Evolutionary conservation across 495 filamentous ascomycete species (phyloP).

Genomic region (Usnea hakonensis): DNA sequence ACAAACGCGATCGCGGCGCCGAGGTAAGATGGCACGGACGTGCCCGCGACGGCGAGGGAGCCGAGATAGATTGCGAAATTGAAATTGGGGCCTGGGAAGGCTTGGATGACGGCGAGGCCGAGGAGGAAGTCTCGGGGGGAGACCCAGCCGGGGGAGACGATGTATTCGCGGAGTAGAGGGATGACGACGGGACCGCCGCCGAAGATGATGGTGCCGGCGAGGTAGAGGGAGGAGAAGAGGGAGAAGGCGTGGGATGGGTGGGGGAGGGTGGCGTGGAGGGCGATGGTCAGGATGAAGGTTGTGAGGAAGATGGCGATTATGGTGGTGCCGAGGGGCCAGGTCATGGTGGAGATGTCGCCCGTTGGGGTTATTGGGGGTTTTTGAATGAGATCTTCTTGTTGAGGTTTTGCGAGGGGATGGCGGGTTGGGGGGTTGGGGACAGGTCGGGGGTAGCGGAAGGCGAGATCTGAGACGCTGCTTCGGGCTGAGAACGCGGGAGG

Average conservation of each 20-base stretch:
- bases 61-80: slow-evolving; percentile 81
- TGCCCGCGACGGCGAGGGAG: slow-evolving; percentile 43
- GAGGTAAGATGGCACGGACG: slow-evolving; percentile 34
- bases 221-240: slow-evolving; percentile 74
- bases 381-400: not conserved
- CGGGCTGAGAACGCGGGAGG: not conserved
- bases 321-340: slow-evolving; percentile 31
- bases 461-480: not conserved
- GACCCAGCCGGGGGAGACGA: slow-evolving; percentile 76
- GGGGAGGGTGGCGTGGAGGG: slow-evolving; percentile 37
- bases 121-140: slow-evolving; percentile 71
- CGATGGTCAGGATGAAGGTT: slow-evolving; percentile 51
- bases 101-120: slow-evolving; percentile 74
- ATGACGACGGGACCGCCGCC: slow-evolving; percentile 83
- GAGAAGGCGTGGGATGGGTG: slow-evolving; percentile 44
- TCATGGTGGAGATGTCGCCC: slow-evolving; percentile 28
- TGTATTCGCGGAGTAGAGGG: slow-evolving; percentile 68
- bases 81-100: slow-evolving; percentile 82
- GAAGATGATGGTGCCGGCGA: slow-evolving; percentile 85
- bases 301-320: slow-evolving; percentile 57
- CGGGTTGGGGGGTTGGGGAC: slow-evolving; percentile 6
- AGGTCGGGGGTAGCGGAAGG: slow-evolving; percentile 2
- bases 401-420: not conserved
- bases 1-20: slow-evolving; percentile 60
- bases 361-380: not conserved